Evolutionary conservation across 1,284 basidiomycete genomes (phyloP).

Genomic region (Lentinula novae-zelandiae): DNA sequence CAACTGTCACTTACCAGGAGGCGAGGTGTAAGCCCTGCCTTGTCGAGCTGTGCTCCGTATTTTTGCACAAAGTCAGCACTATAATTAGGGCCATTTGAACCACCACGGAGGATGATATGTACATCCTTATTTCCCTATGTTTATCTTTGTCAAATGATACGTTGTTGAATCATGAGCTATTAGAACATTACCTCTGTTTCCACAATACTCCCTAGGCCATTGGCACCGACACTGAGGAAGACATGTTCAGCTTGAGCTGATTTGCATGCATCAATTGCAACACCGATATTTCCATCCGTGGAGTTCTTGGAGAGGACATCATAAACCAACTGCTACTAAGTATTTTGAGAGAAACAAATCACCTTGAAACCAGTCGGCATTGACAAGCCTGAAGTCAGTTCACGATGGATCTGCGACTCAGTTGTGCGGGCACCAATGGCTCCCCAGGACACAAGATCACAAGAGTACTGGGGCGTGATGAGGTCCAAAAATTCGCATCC

Average conservation of each 20-base stretch:
- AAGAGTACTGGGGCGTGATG: constrained; percentile 83
- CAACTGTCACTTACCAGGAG: constrained; percentile 61
- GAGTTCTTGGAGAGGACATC: neutral
- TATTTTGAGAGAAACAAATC: constrained; percentile 20
- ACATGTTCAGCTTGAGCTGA: constrained; percentile 89
- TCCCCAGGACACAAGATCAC: constrained; percentile 90
- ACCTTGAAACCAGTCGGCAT: constrained; percentile 98
- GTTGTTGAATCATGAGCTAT: neutral
- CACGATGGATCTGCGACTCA: constrained; percentile 90
- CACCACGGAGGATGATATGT: constrained; percentile 92
- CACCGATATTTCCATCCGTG: constrained; percentile 20
- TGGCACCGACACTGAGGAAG: constrained; percentile 97
- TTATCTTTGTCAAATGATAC: neutral
- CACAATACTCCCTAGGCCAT: constrained; percentile 94
- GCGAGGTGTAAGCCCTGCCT: constrained; percentile 70
- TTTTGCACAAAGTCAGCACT: constrained; percentile 70
- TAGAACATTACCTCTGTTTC: constrained; percentile 52
- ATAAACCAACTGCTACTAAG: neutral
- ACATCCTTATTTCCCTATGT: constrained; percentile 82
- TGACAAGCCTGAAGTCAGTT: constrained; percentile 84
- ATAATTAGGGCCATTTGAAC: constrained; percentile 86
- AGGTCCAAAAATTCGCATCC: constrained; percentile 97
- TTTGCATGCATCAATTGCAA: constrained; percentile 95
- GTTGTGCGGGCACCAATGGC: constrained; percentile 97
- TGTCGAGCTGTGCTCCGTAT: constrained; percentile 58